Evolutionary conservation across 2,329 filamentous ascomycete species (phyloP), one percentile per base, ranked within the genome.

Genomic region (Diaporthe vaccinii): DNA sequence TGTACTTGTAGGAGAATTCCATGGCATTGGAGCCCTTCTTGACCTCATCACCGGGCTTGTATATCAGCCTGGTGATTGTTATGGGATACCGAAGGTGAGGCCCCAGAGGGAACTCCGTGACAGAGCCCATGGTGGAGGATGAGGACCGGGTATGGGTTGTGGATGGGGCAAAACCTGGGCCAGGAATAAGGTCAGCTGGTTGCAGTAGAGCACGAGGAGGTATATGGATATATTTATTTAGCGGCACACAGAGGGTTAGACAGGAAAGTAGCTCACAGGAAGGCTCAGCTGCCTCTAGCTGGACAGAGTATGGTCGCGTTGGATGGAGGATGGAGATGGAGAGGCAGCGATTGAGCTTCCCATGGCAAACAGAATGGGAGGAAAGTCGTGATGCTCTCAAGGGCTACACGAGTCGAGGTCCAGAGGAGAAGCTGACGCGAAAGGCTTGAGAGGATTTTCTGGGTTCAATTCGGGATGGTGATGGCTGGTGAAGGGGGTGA

Each of bases 61-160:
- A 95, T 79, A 96, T 90, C 76, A 98, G 89, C 84, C 95, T 93
- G 80, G 93, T 95, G 84, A 99, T 93, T 79, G 93, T 98, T 85
- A 98, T 96, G 80, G 97, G 97, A 85, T 98, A 99, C 84, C 93
- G 94, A 79, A 98, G 91, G 84, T 91, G 88, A 79, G 88, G 84
- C 81, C 91, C 91, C 74, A 92, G 82, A 73, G 84, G 86, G 74
- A 92, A 82, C 65, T 69, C 65, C 76, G 82, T 83, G 79, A 88
- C 88, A 72, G 65, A 69, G 14, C 84, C 84, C 86, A 88, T 86
- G 76, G 76, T 73, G 73, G 70, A 58, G 53, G 53, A 46, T 39
- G 34, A 41, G 14, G 3, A 5, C 0, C 0, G 62, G n/a, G 51
- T 31, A 5, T 55, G 46, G 25, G 71, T 10, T 20, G 34, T 15